A percentile compares a stretch with the other conserved stretches of the same genome.
phyloP scores from a whole-genome alignment of 306 rosid genomes.

The Prosopis cineraria region DNA sequence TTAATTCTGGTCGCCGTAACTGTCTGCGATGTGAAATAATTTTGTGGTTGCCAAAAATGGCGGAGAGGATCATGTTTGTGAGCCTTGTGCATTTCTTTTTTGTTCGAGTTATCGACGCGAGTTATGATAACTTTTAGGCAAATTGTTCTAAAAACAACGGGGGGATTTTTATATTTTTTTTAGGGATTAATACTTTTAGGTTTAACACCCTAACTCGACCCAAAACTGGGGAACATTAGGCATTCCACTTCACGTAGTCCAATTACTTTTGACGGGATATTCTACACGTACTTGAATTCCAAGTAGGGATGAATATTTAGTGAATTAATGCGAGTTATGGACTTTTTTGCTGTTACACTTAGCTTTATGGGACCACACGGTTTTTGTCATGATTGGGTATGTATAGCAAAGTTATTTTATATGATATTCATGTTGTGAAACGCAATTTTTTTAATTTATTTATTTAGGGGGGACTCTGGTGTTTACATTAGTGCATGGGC shows the following conservation, averaged over 20 bases:
- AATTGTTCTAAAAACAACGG: background rate
- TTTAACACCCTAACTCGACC: background rate
- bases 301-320: background rate
- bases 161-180: too few species aligned
- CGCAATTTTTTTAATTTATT: too few species aligned
- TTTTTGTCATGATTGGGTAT: background rate
- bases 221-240: background rate
- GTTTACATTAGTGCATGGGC: background rate
- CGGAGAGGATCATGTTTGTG: background rate
- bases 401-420: background rate
- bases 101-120: background rate
- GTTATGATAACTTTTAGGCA: background rate
- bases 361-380: background rate
- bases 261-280: background rate
- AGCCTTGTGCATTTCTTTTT: constrained; percentile 1
- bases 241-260: background rate
- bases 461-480: background rate
- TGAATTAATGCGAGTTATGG: background rate
- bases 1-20: background rate
- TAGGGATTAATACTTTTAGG: background rate
- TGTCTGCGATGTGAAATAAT: background rate
- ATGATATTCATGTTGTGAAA: background rate
- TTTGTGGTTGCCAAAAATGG: background rate
- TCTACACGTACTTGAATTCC: background rate
- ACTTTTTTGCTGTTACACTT: background rate